phyloP scores from a whole-genome alignment of 257 asterid species.

The Solanum lignicaule region DNA sequence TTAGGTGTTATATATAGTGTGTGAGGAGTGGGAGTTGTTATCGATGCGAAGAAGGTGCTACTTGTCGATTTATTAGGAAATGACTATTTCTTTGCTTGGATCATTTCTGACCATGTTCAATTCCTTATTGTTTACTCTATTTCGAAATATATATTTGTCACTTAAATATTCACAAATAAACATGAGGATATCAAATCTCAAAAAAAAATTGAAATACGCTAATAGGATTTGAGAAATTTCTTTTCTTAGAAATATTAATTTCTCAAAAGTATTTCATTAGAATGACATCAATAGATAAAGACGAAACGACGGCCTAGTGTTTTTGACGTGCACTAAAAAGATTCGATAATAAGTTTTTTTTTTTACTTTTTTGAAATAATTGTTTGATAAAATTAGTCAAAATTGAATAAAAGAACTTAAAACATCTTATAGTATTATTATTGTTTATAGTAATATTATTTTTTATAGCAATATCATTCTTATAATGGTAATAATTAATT shows the following conservation, averaged over 20 bases:
- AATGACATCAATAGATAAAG: conserved; percentile 5
- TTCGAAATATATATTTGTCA: too few species aligned
- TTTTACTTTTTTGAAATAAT: not conserved
- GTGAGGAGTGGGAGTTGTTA: not conserved
- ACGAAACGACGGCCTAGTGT: conserved; percentile 34
- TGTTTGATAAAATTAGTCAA: not conserved
- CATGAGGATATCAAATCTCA: too few species aligned
- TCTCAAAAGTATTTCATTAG: conserved; percentile 24
- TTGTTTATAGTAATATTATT: not conserved
- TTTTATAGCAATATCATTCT: too few species aligned
- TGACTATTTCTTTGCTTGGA: not conserved
- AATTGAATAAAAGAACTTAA: not conserved
- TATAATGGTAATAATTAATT: not conserved
- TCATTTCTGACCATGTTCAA: not conserved
- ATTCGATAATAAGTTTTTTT: not conserved
- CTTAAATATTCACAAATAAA: too few species aligned
- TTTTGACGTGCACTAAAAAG: conserved; percentile 31
- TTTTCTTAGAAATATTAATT: too few species aligned
- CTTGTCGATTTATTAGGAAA: not conserved
- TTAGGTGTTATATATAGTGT: not conserved
- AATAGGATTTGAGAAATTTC: too few species aligned
- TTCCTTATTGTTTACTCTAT: not conserved
- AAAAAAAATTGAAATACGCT: too few species aligned
- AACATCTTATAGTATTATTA: not conserved
- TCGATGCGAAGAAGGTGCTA: not conserved